These are phyloP conservation scores for Mycena chlorophos DNA, from an alignment of 768 basidiomycete species.

Conservation along the genomic window DNA sequence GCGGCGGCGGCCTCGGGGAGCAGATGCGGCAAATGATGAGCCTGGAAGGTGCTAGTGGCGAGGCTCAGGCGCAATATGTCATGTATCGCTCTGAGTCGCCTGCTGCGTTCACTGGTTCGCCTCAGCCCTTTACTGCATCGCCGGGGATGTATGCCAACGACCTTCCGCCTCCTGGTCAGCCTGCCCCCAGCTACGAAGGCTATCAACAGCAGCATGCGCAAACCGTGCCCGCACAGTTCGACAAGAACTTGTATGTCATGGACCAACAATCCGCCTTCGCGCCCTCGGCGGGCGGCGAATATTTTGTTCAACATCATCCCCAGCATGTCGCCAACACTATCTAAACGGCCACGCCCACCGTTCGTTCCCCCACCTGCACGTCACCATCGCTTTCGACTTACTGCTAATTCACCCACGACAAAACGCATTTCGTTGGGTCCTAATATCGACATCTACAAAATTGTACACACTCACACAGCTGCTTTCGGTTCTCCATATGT, in stretches of 20 bases:
- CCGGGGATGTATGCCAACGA: constrained; percentile 20
- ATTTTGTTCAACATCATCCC: constrained; percentile 16
- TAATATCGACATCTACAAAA: not conserved
- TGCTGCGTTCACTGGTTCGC: constrained; percentile 32
- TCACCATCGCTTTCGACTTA: not conserved
- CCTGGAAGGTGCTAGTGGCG: constrained; percentile 30
- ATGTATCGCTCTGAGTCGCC: constrained; percentile 46
- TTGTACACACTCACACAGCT: not conserved
- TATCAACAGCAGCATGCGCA: constrained; percentile 20
- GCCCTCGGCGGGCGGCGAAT: constrained; percentile 5
- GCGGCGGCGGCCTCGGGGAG: constrained; percentile 39
- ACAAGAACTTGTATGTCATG: constrained; percentile 16
- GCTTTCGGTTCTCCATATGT: not conserved
- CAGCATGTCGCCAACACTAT: constrained; percentile 27
- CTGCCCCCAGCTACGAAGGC: constrained; percentile 9
- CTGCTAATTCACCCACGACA: not conserved
- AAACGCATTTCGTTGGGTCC: constrained; percentile 4
- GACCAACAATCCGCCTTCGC: constrained; percentile 3
- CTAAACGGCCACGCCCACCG: not conserved
- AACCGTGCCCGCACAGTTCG: constrained; percentile 20
- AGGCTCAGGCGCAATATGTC: constrained; percentile 16
- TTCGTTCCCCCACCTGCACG: no score
- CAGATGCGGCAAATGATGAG: constrained; percentile 49
- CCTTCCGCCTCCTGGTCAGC: constrained; percentile 4
- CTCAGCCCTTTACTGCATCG: constrained; percentile 19